Evolutionary conservation across 345 rosid species (phyloP), one percentile per base, ranked within the genome.

Genomic region (Eucalyptus cloeziana): DNA sequence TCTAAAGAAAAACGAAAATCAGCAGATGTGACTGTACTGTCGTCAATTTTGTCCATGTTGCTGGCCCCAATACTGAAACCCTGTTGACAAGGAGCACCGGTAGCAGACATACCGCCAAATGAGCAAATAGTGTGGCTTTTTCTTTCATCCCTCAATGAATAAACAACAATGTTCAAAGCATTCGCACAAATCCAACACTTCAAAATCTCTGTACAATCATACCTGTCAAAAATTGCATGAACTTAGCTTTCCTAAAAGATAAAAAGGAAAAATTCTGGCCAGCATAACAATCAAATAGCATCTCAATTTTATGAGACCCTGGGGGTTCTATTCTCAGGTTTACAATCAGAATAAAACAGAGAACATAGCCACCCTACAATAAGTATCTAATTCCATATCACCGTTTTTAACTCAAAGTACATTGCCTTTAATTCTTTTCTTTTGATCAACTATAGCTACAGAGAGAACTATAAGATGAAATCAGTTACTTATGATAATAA

Each of bases 1-100:
- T 88, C 93, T 79, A 96, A 91, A 92, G 91, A 90, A 91, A 97
- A 86, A 93, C 93, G 95, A 87, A 91, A 92, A 90, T 92, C 92
- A 54, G 87, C 60, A 37, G 91, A 89, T 90, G 60, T 90, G 89
- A 89, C 79, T 47, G 86, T 67, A 21, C 89, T 91, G 81, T 88
- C 81, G 86, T 54, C 79, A 45, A 87, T 88, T 71, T 89, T 90
- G 87, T 88, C 89, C 88, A 89, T 92, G 54, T 88, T 52, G 79
- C 90, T 87, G 67, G n/a, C 76, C 56, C 60, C 88, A 90, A 67
- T 86, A 89, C 88, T 67, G 87, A 90, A 80, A 50, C 87, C 93
- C 69, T 93, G 91, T 89, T 90, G 92, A 91, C 88, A 62, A 87
- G 88, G 86, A 91, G 91, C 80, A 87, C 69, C 76, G 13, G 93